Base-by-base conservation (phyloP, 441 rosid genomes). In the Macaranga tanarius region DNA sequence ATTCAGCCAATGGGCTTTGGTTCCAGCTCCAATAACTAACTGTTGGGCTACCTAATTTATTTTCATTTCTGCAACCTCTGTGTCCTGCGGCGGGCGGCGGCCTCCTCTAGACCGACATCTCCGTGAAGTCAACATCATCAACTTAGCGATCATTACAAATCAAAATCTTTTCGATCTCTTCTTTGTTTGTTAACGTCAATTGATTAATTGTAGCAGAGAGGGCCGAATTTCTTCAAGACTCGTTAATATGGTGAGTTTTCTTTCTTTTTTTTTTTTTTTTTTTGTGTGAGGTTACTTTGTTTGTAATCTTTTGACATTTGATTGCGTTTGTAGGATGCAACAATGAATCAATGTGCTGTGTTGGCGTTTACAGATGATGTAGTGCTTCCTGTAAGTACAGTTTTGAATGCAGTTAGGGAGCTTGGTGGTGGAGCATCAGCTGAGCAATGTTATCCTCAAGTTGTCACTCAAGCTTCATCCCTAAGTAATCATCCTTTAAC, bases 401-500 rank as follows among this genome's bases (percentile, higher is more conserved):
- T 87, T 79, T 48, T 71, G 9, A 60, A 81, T 80, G 60, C 80
- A 9, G 69, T 82, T 19, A 79, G 82, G 83, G 86, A 80, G 76
- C 78, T 81, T 64, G 83, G 74, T 22, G 75, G 71, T 23, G 86
- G 76, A 55, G 82, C 57, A 55, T 80, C 57, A 56, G 47, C 70
- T 61, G 84, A 82, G 23, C 72, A 71, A 51, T 88, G 77, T 48
- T 87, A 87, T 72, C 88, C 94, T 81, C 81, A 81, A 65, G 78
- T 90, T 55, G 75, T 92, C 61, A 85, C 95, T 28, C 97, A 88
- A 80, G 92, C 95, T 22, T 87, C 92, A 50, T 76, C 83, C 58
- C 67, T 85, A 70, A 83, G 97, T 92, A 86, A 38, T 64, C 69
- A 70, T 42, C 67, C 25, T 50, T 70, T 17, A 57, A 40, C 54